Base-by-base conservation (phyloP, 768 basidiomycete species). In the Collybiopsis confluens region DNA sequence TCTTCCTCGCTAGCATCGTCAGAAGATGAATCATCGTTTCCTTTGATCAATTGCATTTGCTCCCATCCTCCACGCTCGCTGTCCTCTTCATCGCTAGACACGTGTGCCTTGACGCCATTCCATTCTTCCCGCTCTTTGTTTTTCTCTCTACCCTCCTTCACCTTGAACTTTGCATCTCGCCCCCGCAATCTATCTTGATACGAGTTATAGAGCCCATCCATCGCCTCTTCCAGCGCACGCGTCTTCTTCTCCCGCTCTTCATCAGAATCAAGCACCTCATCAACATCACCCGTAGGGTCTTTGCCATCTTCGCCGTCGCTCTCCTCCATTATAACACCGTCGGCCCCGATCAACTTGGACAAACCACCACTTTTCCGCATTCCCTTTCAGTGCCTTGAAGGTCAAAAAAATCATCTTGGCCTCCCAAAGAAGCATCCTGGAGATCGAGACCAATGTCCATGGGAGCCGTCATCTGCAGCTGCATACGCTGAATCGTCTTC, bases 391-490 rank as follows among this genome's bases (percentile, higher is more conserved):
- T 80, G 41, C 77, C 73, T 45, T 74, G 82, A 38, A 98, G 79
- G 63, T 95, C 92, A 62, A 98, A 98, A 21, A 97, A 74, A 60
- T 98, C 94, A 23, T 86, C 88, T 61, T 89, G 86, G 5, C 90
- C 90, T n/a, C 72, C 75, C 16, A 96, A 76, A 16, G 88, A 77
- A 2, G 82, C 72, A 58, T 96, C 93, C 49, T 80, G 76, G 61
- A 89, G 88, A 62, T 93, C 91, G 55, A 94, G 69, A 65, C 94
- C 95, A 58, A 98, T 94, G 61, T 98, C 97, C 59, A 95, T 73
- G n/a, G 97, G 97, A 18, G 93, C 92, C 11, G 90, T 91, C 97
- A 99, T 99, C 64, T 91, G 88, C 43, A 98, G 78, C 66, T 98
- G 97, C 83, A 98, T 89, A 49, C 95, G 88, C 64, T 92, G 91